Conservation (phyloP, 805 yeast species). For the Brettanomyces bruxellensis region DNA sequence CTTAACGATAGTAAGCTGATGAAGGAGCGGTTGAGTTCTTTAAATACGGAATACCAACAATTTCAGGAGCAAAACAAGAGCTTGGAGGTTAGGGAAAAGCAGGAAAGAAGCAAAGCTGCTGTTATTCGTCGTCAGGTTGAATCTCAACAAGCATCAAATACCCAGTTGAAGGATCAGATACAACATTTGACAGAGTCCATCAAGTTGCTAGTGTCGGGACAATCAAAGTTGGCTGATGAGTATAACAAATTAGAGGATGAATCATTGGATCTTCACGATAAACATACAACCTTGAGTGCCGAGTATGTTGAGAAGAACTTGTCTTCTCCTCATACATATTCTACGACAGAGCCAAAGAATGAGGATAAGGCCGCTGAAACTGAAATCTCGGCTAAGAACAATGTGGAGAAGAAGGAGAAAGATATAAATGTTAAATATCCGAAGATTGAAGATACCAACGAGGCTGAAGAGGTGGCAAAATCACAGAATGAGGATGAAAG, state of each 20-base stretch:
- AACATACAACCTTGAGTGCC: slow-evolving; percentile 22
- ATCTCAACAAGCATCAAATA: slow-evolving; percentile 40
- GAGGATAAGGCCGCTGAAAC: slow-evolving; percentile 4
- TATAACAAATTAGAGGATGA: slow-evolving; percentile 27
- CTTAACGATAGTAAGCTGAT: slow-evolving; percentile 57
- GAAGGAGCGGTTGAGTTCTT: slow-evolving; percentile 57
- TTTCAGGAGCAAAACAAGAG: slow-evolving; percentile 47
- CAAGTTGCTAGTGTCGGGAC: slow-evolving; percentile 19
- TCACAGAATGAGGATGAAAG: neutral
- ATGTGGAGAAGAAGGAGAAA: neutral
- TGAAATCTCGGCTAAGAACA: neutral
- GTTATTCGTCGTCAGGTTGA: slow-evolving; percentile 66
- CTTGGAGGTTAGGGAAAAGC: slow-evolving; percentile 45
- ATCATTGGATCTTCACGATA: slow-evolving; percentile 30
- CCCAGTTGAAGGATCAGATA: slow-evolving; percentile 24
- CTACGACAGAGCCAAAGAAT: slow-evolving; percentile 17
- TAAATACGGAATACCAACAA: slow-evolving; percentile 59
- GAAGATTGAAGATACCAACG: neutral
- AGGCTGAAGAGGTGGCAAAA: neutral
- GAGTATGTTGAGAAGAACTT: slow-evolving; percentile 24
- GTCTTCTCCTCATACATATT: slow-evolving; percentile 20
- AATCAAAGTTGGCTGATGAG: slow-evolving; percentile 12
- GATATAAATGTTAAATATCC: neutral
- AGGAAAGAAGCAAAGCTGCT: slow-evolving; percentile 52
- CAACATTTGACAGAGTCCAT: slow-evolving; percentile 17